Base-by-base conservation (phyloP, 305 asterid species). In the Fraxinus latifolia region DNA sequence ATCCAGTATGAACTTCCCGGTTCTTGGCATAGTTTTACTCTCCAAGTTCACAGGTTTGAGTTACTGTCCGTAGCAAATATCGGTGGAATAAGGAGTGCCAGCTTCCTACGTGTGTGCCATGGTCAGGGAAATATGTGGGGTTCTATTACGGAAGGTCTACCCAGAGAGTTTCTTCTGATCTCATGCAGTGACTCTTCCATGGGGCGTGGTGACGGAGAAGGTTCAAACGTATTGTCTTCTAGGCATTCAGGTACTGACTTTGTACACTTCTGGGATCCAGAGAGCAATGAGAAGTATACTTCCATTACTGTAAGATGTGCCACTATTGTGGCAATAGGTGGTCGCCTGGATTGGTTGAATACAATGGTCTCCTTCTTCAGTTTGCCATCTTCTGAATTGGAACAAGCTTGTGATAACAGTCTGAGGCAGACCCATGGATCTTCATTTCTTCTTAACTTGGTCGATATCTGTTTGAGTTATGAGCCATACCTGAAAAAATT, bases 191-290 rank as follows among this genome's bases (percentile, higher is more conserved):
- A 89, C 86, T 88, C 97, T 70, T 74, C 93, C 75, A 83, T 87
- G 83, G 98, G 98, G 47, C 99, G 99, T 79, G 98, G 99, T 77
- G 92, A 90, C 85, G 99, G 99, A 84, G 94, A 91, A 87, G 96
- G 98, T 82, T 96, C 95, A 80, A 95, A 93, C 84, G 91, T 91
- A 60, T 83, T 96, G 79, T 91, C 96, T 77, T 92, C 97, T 84
- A 90, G 88, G 86, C 74, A 80, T 84, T 88, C 97, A 2, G 99
- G 98, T 70, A 91, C 94, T 75, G 97, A 91, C 82, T 87, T 95
- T 74, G 83, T 93, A 60, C 89, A 82, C 90, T 85, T 92, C 72
- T 86, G 87, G 90, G 97, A 96, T 77, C 92, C 96, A 70, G 92
- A 87, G 82, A 87, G 84, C 81, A 84, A 81, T 80, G 93, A 87